Percentiles rank a stretch among this genome's conserved stretches.
phyloP scores from a whole-genome alignment of 257 asterid genomes.

The Euphrasia confusa region DNA sequence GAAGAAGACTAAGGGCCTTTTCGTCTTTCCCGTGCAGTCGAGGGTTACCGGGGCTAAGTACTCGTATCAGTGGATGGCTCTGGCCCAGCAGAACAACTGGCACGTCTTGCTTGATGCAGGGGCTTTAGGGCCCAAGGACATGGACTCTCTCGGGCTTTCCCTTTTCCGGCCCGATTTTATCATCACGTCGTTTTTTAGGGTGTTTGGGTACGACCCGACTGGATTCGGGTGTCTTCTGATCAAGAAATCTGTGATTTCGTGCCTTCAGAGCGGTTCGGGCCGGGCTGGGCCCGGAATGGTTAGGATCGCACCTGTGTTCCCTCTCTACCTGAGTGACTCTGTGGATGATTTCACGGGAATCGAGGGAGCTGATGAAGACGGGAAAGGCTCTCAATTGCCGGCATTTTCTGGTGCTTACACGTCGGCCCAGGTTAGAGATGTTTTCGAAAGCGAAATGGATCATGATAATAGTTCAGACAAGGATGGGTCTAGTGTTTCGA shows the following conservation, averaged over 20 bases:
- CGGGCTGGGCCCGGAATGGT: conserved; percentile 84
- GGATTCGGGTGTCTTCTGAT: conserved; percentile 92
- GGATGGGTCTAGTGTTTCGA: conserved; percentile 73
- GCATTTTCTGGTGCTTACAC: conserved; percentile 95
- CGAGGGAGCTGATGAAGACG: conserved; percentile 50
- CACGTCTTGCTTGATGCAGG: conserved; percentile 93
- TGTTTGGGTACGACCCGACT: conserved; percentile 88
- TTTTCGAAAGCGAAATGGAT: conserved; percentile 78
- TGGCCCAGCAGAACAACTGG: conserved; percentile 95
- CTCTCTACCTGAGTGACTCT: conserved; percentile 75
- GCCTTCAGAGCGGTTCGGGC: conserved; percentile 74
- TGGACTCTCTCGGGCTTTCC: conserved; percentile 90
- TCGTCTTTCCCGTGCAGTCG: conserved; percentile 91
- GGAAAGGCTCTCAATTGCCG: conserved; percentile 61
- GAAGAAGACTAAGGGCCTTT: conserved; percentile 77
- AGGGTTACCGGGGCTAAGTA: conserved; percentile 92
- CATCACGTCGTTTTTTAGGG: conserved; percentile 77
- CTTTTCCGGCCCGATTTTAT: conserved; percentile 84
- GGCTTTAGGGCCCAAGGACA: conserved; percentile 84
- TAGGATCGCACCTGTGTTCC: conserved; percentile 73
- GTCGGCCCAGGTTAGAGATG: conserved; percentile 84
- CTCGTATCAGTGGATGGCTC: conserved; percentile 94
- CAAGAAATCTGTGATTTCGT: conserved; percentile 75
- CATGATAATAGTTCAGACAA: conserved; percentile 74
- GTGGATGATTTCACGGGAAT: conserved; percentile 73